Conservation (phyloP, 768 basidiomycete species). For the Collybiopsis luxurians region DNA sequence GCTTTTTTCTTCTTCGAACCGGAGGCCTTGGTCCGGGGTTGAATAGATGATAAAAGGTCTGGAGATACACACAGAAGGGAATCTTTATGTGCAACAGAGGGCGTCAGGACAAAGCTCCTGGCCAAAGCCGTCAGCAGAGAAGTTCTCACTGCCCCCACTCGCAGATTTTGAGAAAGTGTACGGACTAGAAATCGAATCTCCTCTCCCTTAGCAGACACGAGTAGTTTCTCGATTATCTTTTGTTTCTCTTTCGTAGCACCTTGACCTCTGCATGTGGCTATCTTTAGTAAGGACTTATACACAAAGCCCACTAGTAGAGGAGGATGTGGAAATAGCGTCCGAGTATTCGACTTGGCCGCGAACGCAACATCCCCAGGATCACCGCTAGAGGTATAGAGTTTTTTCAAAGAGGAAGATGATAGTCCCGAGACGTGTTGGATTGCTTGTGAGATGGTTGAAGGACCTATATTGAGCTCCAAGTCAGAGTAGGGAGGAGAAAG, state of each 20-base stretch:
- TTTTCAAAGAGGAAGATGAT: slow-evolving; percentile 51
- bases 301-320: slow-evolving; percentile 63
- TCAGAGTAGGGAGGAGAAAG: slow-evolving; percentile 72
- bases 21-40: slow-evolving; percentile 10
- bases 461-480: slow-evolving; percentile 68
- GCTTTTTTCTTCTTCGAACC: slow-evolving; percentile 21
- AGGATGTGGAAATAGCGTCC: slow-evolving; percentile 72
- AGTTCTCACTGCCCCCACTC: slow-evolving; percentile 86
- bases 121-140: slow-evolving; percentile 81
- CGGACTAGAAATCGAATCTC: slow-evolving; percentile 83
- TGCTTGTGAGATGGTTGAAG: slow-evolving; percentile 63
- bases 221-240: slow-evolving; percentile 72
- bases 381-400: slow-evolving; percentile 69
- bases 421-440: slow-evolving; percentile 75
- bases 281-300: slow-evolving; percentile 64
- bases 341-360: slow-evolving; percentile 71
- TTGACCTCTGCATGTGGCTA: slow-evolving; percentile 66
- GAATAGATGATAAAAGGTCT: slow-evolving; percentile 25
- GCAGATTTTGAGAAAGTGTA: slow-evolving; percentile 69
- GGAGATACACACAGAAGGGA: slow-evolving; percentile 23
- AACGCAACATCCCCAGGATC: slow-evolving; percentile 91
- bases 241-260: slow-evolving; percentile 78
- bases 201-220: slow-evolving; percentile 85
- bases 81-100: slow-evolving; percentile 20
- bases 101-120: slow-evolving; percentile 60